phyloP scores from a whole-genome alignment of 306 rosid genomes.

The Chamaecrista fasciculata region DNA sequence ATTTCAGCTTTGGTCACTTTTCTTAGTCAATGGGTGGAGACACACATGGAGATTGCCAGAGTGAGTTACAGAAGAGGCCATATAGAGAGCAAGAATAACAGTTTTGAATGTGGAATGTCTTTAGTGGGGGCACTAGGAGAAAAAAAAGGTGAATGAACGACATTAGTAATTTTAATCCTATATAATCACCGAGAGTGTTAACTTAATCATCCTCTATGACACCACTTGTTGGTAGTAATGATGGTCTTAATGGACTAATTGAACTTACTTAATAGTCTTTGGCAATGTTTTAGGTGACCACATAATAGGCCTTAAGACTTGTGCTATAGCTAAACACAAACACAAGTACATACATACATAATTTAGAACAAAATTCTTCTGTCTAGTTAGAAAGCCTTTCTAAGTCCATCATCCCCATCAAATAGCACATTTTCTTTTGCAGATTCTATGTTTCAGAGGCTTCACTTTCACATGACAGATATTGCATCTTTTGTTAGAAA shows the following conservation, averaged over 20 bases:
- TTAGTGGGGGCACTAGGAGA: constrained; percentile 60
- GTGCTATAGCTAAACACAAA: not conserved
- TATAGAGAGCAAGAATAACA: constrained; percentile 27
- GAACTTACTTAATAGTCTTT: not conserved
- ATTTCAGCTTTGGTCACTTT: constrained; percentile 49
- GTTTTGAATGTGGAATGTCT: constrained; percentile 40
- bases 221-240: constrained; percentile 35
- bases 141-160: constrained; percentile 36
- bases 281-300: not conserved
- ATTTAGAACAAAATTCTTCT: constrained; percentile 8
- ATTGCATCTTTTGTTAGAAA: too few species aligned
- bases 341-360: not conserved
- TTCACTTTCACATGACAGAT: not conserved
- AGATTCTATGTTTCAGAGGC: not conserved
- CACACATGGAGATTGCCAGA: constrained; percentile 40
- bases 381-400: not conserved
- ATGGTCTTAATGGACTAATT: constrained; percentile 30
- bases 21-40: constrained; percentile 57
- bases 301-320: not conserved
- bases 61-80: constrained; percentile 50
- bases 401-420: not conserved
- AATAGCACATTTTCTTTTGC: constrained; percentile 15
- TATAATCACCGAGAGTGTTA: constrained; percentile 10
- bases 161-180: constrained; percentile 31
- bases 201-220: constrained; percentile 37